Evolutionary conservation across 352 stramenopile species (phyloP).

Genomic region (Pelagophyceae sp.): DNA sequence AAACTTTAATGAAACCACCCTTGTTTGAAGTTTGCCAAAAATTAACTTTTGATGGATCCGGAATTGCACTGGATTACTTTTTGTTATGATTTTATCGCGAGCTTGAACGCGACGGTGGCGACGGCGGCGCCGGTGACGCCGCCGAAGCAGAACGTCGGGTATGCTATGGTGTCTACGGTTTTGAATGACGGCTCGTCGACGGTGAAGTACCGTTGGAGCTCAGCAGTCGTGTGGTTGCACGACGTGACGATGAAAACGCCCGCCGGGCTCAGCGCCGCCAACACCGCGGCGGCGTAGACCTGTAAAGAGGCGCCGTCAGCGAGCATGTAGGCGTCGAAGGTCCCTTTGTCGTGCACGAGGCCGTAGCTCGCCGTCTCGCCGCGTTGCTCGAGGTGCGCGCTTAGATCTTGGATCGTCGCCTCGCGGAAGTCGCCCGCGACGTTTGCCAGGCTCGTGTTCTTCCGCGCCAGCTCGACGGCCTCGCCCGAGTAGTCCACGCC

Average conservation of each 20-base stretch:
- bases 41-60: too few species aligned
- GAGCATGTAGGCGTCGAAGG: constrained; percentile 22
- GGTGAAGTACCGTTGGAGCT: background rate
- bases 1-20: too few species aligned
- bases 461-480: background rate
- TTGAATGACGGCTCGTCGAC: background rate
- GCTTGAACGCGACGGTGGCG: constrained; percentile 12
- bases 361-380: background rate
- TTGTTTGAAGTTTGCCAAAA: too few species aligned
- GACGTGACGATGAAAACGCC: constrained; percentile 5
- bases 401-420: too few species aligned
- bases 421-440: background rate
- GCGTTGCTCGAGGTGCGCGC: background rate
- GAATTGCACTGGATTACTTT: too few species aligned
- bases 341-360: constrained; percentile 14
- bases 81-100: too few species aligned
- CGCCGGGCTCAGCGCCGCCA: background rate
- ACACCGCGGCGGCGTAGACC: background rate
- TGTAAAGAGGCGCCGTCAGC: background rate
- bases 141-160: constrained; percentile 13
- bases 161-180: background rate
- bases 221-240: constrained; percentile 4
- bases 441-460: background rate
- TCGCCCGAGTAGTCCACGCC: constrained; percentile 12
- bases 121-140: constrained; percentile 4